A percentile compares a stretch with the other conserved stretches of the same genome.
phyloP scores from a whole-genome alignment of 257 asterid species.

The Jacaranda copaia region DNA sequence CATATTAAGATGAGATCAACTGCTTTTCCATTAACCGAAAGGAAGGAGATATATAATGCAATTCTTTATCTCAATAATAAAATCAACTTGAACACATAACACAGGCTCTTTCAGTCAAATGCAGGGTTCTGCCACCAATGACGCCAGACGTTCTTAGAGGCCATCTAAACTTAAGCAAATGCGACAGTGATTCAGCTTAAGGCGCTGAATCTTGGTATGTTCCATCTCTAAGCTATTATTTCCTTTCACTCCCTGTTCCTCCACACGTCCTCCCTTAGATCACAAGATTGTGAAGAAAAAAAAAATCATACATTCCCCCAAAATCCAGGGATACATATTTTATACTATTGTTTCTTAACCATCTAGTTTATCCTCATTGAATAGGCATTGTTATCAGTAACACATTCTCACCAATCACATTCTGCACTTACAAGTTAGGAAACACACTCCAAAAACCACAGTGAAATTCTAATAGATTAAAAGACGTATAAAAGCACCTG shows the following conservation, averaged over 20 bases:
- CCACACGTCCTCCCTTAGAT: too few relatives aligned
- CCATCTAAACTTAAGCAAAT: too few relatives aligned
- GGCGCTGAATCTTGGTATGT: too few relatives aligned
- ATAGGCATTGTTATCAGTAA: constrained; percentile 10
- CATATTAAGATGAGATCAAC: constrained; percentile 17
- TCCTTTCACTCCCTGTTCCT: too few relatives aligned
- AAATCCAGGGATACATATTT: not conserved
- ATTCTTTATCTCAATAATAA: not conserved
- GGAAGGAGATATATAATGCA: constrained; percentile 8
- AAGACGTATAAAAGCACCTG: constrained; percentile 46
- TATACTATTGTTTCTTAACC: constrained; percentile 1
- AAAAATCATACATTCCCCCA: too few relatives aligned
- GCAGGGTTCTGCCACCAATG: too few relatives aligned
- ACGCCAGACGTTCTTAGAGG: too few relatives aligned
- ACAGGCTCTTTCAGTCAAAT: not conserved
- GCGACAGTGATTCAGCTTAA: too few relatives aligned
- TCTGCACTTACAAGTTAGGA: not conserved
- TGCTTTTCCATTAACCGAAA: not conserved
- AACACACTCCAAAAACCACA: not conserved
- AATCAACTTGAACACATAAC: constrained; percentile 16
- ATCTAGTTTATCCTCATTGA: too few relatives aligned
- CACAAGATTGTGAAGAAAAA: too few relatives aligned
- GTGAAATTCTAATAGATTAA: not conserved
- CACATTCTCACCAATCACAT: not conserved
- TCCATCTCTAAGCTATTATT: too few relatives aligned